Conservation (phyloP, 495 filamentous ascomycete genomes). For the Aspergillus steynii region DNA sequence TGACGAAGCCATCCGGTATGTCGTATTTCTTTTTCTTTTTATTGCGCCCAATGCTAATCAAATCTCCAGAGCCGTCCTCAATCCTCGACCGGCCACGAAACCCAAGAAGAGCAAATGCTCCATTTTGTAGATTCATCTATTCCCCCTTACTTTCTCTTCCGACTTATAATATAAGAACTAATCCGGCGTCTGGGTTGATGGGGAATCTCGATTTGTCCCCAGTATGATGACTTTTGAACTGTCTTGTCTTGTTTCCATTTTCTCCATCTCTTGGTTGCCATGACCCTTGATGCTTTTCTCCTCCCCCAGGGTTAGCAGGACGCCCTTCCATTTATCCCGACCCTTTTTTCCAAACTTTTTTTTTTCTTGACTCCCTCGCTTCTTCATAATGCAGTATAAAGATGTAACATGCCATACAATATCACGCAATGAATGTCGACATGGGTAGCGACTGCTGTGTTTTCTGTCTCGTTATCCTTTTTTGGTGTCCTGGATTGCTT, state of each 20-base stretch:
- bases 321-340: constrained; percentile 2
- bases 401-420: constrained; percentile 32
- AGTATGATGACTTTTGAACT: constrained; percentile 36
- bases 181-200: constrained; percentile 45
- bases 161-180: constrained; percentile 45
- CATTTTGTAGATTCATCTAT: constrained; percentile 60
- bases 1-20: constrained; percentile 92
- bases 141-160: constrained; percentile 11
- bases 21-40: constrained; percentile 1
- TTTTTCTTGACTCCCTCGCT: constrained; percentile 4
- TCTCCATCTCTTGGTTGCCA: constrained; percentile 5
- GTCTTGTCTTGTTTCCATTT: constrained; percentile 19
- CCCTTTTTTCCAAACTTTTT: neutral
- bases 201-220: constrained; percentile 22
- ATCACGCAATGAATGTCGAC: constrained; percentile 23
- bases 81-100: constrained; percentile 65
- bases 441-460: constrained; percentile 1
- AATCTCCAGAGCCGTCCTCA: constrained; percentile 70
- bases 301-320: constrained; percentile 20
- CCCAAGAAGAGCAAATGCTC: constrained; percentile 73
- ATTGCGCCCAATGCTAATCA: neutral
- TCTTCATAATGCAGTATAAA: constrained; percentile 29
- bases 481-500: neutral
- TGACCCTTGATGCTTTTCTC: constrained; percentile 9
- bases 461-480: neutral